phyloP scores from a whole-genome alignment of 345 rosid genomes.

The Eucalyptus tenuipes region DNA sequence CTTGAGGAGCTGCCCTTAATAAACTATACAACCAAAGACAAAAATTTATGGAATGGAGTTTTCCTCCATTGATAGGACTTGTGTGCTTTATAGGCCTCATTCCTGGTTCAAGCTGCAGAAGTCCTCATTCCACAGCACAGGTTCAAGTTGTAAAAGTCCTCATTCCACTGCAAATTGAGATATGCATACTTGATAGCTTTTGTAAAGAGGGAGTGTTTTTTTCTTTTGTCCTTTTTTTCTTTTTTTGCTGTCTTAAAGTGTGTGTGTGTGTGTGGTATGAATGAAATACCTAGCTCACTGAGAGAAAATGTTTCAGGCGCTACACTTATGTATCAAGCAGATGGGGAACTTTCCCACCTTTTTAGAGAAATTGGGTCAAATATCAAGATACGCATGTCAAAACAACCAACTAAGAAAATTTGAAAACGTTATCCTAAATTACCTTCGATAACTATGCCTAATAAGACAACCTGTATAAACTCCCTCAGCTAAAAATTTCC shows the following conservation, averaged over 20 bases:
- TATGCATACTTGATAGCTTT: neutral
- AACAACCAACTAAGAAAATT: too few relatives aligned
- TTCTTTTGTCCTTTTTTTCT: neutral
- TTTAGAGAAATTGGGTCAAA: neutral
- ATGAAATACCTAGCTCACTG: neutral
- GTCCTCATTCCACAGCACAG: neutral
- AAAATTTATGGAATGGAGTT: neutral
- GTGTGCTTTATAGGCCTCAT: neutral
- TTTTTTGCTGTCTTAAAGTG: neutral
- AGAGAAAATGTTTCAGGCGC: neutral
- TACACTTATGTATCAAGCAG: neutral
- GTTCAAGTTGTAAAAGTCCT: neutral
- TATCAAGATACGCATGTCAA: neutral
- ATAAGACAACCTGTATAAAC: neutral
- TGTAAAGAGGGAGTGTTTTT: neutral
- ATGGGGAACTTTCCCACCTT: neutral
- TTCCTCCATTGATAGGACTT: neutral
- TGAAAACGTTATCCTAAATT: too few relatives aligned
- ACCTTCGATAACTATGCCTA: too few relatives aligned
- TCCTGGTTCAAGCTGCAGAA: neutral
- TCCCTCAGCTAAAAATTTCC: neutral
- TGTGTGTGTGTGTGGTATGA: too few relatives aligned
- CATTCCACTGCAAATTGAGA: neutral
- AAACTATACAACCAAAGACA: neutral
- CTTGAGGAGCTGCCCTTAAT: neutral